These are phyloP conservation scores for Copromyces sp. DNA, from an alignment of 495 filamentous ascomycete genomes.

Conservation along the genomic window DNA sequence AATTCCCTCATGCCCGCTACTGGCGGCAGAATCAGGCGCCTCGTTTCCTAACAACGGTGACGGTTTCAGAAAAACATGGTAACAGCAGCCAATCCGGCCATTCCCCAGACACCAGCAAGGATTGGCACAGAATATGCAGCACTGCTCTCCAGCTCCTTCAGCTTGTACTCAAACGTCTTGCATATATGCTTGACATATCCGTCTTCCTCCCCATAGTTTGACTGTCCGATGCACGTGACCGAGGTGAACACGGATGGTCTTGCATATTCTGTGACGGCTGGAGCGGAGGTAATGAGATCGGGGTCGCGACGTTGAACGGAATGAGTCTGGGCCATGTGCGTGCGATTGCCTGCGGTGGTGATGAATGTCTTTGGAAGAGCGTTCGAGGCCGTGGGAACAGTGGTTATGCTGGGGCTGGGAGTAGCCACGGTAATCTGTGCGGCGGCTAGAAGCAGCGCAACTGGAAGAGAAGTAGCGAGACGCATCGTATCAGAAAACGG, in stretches of 20 bases:
- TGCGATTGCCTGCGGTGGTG: neutral
- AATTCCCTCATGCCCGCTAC: neutral
- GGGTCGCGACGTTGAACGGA: neutral
- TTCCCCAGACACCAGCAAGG: neutral
- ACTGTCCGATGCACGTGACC: neutral
- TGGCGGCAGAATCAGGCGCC: neutral
- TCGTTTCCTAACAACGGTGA: neutral
- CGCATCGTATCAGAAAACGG: neutral
- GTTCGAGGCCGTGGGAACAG: neutral
- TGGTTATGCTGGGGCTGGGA: neutral
- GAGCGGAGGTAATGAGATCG: neutral
- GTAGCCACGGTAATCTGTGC: neutral
- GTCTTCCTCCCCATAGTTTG: neutral
- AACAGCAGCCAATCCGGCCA: neutral
- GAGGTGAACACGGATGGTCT: neutral
- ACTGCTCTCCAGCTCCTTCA: neutral
- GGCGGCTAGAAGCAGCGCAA: neutral
- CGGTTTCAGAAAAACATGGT: neutral
- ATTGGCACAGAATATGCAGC: neutral
- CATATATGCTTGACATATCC: neutral
- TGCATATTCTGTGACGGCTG: neutral
- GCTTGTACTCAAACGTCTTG: neutral
- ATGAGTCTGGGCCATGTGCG: neutral
- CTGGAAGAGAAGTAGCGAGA: neutral
- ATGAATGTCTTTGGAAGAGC: neutral